Evolutionary conservation across 345 rosid species (phyloP).

Genomic region (Noccaea bulbosa): DNA sequence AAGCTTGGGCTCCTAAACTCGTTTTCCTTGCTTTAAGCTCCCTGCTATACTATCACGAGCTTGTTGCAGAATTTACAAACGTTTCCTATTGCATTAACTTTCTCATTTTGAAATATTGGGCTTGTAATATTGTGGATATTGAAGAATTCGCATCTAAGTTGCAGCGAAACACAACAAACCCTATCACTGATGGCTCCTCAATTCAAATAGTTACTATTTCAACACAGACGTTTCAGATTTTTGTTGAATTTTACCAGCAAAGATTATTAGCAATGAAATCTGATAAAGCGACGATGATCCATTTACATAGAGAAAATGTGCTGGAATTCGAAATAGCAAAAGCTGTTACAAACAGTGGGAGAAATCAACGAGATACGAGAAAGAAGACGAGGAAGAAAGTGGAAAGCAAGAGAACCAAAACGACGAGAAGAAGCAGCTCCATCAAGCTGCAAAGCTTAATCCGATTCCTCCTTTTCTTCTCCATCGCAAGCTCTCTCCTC

Average conservation of each 20-base stretch:
- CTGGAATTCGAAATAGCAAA: not conserved
- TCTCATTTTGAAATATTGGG: not conserved
- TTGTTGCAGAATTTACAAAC: not conserved
- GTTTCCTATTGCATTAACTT: conserved; percentile 2
- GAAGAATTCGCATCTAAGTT: not conserved
- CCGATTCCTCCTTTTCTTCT: conserved; percentile 22
- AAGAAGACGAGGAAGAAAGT: conserved; percentile 33
- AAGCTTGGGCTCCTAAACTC: conserved; percentile 27
- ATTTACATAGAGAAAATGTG: conserved; percentile 1
- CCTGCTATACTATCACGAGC: conserved; percentile 8
- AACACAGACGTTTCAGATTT: not conserved
- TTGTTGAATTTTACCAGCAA: not conserved
- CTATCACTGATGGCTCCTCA: not conserved
- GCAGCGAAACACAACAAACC: not conserved
- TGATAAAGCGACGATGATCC: conserved; percentile 12
- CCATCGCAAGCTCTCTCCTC: conserved; percentile 31
- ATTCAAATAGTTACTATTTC: not conserved
- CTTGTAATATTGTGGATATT: not conserved
- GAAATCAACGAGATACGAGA: conserved; percentile 22
- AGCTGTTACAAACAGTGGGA: not conserved
- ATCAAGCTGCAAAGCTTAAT: conserved; percentile 38
- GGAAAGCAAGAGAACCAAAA: conserved; percentile 40
- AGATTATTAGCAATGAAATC: not conserved
- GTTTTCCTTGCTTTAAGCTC: not conserved
- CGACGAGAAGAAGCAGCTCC: conserved; percentile 37